Conservation (phyloP, 371 early-diverging fungal species). For the Rhizomucor miehei region DNA sequence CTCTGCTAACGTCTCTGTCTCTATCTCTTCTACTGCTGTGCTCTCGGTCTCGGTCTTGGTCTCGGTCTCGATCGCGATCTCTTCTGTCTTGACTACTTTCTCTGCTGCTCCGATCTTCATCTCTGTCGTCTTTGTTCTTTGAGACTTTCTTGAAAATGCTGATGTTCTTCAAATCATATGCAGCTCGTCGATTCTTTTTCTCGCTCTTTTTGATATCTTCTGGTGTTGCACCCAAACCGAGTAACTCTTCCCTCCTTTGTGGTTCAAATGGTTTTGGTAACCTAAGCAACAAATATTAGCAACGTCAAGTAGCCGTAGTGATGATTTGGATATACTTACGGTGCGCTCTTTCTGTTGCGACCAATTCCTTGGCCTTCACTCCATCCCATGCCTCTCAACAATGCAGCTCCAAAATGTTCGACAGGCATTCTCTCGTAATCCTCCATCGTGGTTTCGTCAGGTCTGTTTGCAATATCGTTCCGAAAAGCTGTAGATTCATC, state of each 20-base stretch:
- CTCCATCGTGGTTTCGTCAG: slow-evolving; percentile 69
- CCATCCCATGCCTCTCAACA: slow-evolving; percentile 94
- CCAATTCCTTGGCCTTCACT: slow-evolving; percentile 72
- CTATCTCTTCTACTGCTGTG: slow-evolving; percentile 9
- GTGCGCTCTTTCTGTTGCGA: slow-evolving; percentile 32
- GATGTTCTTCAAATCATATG: slow-evolving; percentile 41
- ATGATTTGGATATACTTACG: slow-evolving; percentile 21
- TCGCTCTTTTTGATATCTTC: slow-evolving; percentile 29
- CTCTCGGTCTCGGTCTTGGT: background rate
- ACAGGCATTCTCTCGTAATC: slow-evolving; percentile 86
- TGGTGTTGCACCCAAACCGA: slow-evolving; percentile 77
- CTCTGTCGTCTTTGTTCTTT: slow-evolving; percentile 30
- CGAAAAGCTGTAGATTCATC: slow-evolving; percentile 54
- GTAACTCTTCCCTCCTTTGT: slow-evolving; percentile 65
- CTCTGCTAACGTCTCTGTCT: slow-evolving; percentile 8
- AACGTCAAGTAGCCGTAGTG: background rate
- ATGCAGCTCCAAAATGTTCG: slow-evolving; percentile 86
- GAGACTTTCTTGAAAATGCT: slow-evolving; percentile 43
- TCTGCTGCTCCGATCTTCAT: background rate
- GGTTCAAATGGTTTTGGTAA: slow-evolving; percentile 23
- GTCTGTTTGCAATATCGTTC: slow-evolving; percentile 44
- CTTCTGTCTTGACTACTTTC: slow-evolving; percentile 5
- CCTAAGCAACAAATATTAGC: slow-evolving; percentile 11
- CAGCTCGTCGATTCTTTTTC: slow-evolving; percentile 22
- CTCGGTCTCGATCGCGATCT: background rate